Conservation (phyloP, 108 stramenopile genomes). For the Pseudonitzschia multiseries region DNA sequence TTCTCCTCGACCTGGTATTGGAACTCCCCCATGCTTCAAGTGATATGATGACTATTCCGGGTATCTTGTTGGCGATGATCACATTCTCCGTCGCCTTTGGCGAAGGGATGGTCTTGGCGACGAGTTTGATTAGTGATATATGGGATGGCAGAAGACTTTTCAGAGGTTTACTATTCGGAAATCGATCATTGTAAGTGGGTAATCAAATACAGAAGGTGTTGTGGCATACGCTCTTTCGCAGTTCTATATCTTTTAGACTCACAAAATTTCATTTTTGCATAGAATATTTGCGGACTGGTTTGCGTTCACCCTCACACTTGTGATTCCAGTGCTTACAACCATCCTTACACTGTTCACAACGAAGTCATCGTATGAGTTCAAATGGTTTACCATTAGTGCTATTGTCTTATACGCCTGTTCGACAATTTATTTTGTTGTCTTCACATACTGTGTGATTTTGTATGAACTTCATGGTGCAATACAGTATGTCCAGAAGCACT, state of each 20-base stretch:
- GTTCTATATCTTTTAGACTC: no score
- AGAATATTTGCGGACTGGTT: conserved; percentile 36
- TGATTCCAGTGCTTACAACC: conserved; percentile 47
- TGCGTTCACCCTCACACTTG: conserved; percentile 45
- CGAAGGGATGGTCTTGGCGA: conserved; percentile 59
- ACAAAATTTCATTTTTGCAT: no score
- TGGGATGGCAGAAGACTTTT: conserved; percentile 45
- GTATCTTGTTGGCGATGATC: conserved; percentile 47
- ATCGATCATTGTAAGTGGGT: not conserved
- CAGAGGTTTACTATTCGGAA: conserved; percentile 30
- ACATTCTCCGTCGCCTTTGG: conserved; percentile 51
- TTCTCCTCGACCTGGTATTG: conserved; percentile 56
- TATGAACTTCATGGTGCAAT: conserved; percentile 32
- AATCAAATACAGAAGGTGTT: no score
- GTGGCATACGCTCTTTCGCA: no score
- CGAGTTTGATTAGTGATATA: conserved; percentile 48
- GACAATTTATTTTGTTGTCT: conserved; percentile 34
- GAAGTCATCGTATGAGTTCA: conserved; percentile 8
- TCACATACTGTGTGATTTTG: conserved; percentile 38
- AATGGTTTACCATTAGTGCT: conserved; percentile 57
- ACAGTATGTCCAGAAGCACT: not conserved
- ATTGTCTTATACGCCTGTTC: conserved; percentile 47
- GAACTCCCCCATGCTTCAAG: conserved; percentile 12
- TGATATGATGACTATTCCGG: conserved; percentile 20
- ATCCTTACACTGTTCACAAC: conserved; percentile 33